A percentile compares a stretch with the other conserved stretches of the same genome.
These are phyloP conservation scores for Globisporangium echinulatum DNA, from an alignment of 352 stramenopile species.

Conservation along the genomic window DNA sequence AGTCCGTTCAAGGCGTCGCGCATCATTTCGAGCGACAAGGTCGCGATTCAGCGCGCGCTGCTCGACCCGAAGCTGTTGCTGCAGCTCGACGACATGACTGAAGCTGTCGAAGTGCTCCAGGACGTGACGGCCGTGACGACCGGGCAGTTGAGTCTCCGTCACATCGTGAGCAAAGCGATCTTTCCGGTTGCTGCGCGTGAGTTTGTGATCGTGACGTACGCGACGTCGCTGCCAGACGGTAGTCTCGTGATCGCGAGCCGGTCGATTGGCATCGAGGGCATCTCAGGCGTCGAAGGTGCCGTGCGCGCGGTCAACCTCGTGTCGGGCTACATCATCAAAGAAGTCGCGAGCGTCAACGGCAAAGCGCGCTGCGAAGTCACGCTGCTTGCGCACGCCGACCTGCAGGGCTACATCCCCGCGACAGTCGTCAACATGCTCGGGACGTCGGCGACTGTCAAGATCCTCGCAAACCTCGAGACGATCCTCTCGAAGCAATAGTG, in stretches of 20 bases:
- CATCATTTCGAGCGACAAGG: constrained; percentile 48
- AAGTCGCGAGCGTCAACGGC: constrained; percentile 36
- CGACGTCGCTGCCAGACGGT: constrained; percentile 43
- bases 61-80: constrained; percentile 56
- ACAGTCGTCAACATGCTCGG: constrained; percentile 81
- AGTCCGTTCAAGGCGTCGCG: constrained; percentile 58
- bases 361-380: constrained; percentile 64
- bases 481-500: constrained; percentile 16
- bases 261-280: constrained; percentile 42
- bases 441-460: constrained; percentile 78
- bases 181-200: constrained; percentile 73
- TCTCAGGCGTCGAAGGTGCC: constrained; percentile 42
- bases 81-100: constrained; percentile 81
- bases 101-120: constrained; percentile 51
- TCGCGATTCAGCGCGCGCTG: constrained; percentile 45
- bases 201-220: constrained; percentile 64
- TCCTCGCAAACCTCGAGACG: constrained; percentile 60
- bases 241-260: constrained; percentile 59
- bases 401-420: constrained; percentile 73
- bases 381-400: constrained; percentile 68
- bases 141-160: constrained; percentile 51
- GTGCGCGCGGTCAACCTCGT: constrained; percentile 65
- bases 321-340: constrained; percentile 74
- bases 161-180: constrained; percentile 72
- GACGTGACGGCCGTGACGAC: constrained; percentile 27